Percentiles rank a stretch among this genome's conserved stretches.
Conservation (phyloP, 208 protist genomes). For the Acanthamoeba healyi region DNA sequence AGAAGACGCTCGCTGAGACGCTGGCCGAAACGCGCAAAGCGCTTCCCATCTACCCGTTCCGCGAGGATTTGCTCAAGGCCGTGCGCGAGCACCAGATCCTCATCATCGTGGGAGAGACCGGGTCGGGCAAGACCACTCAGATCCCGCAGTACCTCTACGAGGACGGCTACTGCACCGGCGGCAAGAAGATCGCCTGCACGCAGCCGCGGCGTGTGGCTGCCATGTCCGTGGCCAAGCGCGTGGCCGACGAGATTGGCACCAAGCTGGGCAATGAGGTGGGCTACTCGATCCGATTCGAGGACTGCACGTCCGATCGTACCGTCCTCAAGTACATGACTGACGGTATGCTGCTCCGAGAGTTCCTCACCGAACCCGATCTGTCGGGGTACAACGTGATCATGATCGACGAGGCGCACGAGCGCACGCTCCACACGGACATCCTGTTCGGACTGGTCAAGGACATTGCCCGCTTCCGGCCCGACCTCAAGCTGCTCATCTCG, state of each 20-base stretch:
- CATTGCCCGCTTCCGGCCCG: slow-evolving; percentile 90
- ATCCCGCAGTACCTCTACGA: slow-evolving; percentile 91
- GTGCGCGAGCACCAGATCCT: slow-evolving; percentile 85
- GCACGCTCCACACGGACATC: slow-evolving; percentile 95
- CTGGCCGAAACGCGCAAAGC: slow-evolving; percentile 88
- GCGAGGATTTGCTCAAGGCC: slow-evolving; percentile 85
- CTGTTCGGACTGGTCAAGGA: slow-evolving; percentile 95
- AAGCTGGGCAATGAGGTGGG: slow-evolving; percentile 91
- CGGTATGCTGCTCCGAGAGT: slow-evolving; percentile 96
- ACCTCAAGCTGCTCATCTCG: slow-evolving; percentile 97
- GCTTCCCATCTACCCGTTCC: slow-evolving; percentile 89
- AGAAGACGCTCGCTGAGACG: slow-evolving; percentile 62
- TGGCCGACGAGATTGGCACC: slow-evolving; percentile 93
- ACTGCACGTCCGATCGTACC: slow-evolving; percentile 91
- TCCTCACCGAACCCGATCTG: slow-evolving; percentile 95
- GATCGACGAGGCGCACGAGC: slow-evolving; percentile 99
- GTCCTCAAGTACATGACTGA: slow-evolving; percentile 96
- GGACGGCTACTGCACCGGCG: slow-evolving; percentile 84
- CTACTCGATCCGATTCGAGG: slow-evolving; percentile 91
- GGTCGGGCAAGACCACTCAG: slow-evolving; percentile 96
- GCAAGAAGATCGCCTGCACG: slow-evolving; percentile 93
- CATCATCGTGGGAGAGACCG: slow-evolving; percentile 92
- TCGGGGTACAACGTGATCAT: slow-evolving; percentile 97
- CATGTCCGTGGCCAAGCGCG: slow-evolving; percentile 95
- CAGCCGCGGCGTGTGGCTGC: slow-evolving; percentile 97